These are phyloP conservation scores for Lepiota brunneoincarnata DNA, from an alignment of 768 basidiomycete genomes.

Conservation along the genomic window DNA sequence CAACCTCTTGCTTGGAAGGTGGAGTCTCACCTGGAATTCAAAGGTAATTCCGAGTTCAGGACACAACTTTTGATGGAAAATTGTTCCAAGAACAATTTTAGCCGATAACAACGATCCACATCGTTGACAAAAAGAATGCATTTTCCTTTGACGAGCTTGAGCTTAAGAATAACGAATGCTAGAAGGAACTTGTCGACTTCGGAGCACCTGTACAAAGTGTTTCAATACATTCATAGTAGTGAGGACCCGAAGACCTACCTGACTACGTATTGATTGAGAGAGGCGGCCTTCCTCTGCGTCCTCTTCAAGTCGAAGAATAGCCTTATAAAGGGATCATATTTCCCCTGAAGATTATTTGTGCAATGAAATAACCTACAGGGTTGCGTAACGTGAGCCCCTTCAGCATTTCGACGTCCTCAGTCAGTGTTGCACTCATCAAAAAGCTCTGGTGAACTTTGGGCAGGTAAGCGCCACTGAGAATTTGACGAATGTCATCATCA, in stretches of 20 bases:
- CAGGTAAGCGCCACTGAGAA: constrained; percentile 64
- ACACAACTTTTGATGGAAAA: constrained; percentile 97
- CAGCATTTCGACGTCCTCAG: constrained; percentile 88
- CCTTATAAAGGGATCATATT: constrained; percentile 30
- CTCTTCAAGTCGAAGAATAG: constrained; percentile 84
- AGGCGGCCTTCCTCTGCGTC: constrained; percentile 77
- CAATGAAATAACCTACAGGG: constrained; percentile 56
- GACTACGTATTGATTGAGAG: constrained; percentile 84
- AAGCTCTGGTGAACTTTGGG: constrained; percentile 88
- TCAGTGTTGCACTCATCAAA: constrained; percentile 97
- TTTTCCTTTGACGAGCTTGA: constrained; percentile 94
- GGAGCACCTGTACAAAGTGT: constrained; percentile 54
- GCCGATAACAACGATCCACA: constrained; percentile 89
- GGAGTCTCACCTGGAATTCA: constrained; percentile 75
- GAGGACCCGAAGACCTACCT: constrained; percentile 39
- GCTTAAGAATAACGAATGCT: constrained; percentile 93
- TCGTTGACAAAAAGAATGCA: constrained; percentile 96
- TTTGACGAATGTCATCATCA: constrained; percentile 80
- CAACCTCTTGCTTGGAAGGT: neutral
- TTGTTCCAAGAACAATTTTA: constrained; percentile 98
- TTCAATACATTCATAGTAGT: neutral
- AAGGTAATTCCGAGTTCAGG: constrained; percentile 90
- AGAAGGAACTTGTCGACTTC: constrained; percentile 98
- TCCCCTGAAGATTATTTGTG: neutral
- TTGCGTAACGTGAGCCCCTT: constrained; percentile 86